phyloP scores from a whole-genome alignment of 352 stramenopile species.

The Elongisporangium undulatum region DNA sequence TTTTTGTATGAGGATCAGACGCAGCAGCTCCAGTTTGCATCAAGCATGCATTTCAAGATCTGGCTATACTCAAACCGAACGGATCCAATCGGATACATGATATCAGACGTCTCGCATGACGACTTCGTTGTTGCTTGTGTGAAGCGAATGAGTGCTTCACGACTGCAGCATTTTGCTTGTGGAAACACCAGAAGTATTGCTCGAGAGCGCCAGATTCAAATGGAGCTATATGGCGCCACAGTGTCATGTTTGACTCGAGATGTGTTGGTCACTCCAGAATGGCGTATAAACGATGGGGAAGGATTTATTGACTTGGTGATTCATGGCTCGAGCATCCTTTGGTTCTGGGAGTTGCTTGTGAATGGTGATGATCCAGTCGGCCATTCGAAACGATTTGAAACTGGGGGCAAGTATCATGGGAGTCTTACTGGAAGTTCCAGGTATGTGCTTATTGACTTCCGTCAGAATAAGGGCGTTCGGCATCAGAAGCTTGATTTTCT shows the following conservation, averaged over 20 bases:
- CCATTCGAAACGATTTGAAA: constrained; percentile 18
- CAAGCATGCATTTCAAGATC: constrained; percentile 22
- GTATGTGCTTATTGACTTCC: constrained; percentile 27
- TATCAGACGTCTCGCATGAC: constrained; percentile 24
- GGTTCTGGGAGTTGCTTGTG: constrained; percentile 23
- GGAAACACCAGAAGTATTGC: constrained; percentile 11
- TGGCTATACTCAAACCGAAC: constrained; percentile 22
- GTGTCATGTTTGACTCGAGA: constrained; percentile 12
- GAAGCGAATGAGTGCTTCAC: constrained; percentile 14
- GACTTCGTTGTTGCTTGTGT: constrained; percentile 25
- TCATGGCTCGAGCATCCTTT: too few species aligned
- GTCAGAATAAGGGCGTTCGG: constrained; percentile 17
- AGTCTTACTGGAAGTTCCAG: constrained; percentile 13
- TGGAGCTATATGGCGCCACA: constrained; percentile 21
- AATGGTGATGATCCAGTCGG: constrained; percentile 16
- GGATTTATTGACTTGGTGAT: constrained; percentile 23
- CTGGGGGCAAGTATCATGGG: constrained; percentile 12
- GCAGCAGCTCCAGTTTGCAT: constrained; percentile 14
- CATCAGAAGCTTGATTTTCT: constrained; percentile 15
- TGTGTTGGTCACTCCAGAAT: constrained; percentile 21
- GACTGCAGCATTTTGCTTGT: constrained; percentile 14
- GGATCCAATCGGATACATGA: constrained; percentile 21
- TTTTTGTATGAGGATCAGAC: constrained; percentile 16
- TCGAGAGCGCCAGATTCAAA: constrained; percentile 24
- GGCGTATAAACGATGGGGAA: constrained; percentile 15